Percentiles rank a stretch among this genome's conserved stretches.
These are phyloP conservation scores for Plantago coronopus DNA, from an alignment of 305 asterid genomes.

Conservation along the genomic window DNA sequence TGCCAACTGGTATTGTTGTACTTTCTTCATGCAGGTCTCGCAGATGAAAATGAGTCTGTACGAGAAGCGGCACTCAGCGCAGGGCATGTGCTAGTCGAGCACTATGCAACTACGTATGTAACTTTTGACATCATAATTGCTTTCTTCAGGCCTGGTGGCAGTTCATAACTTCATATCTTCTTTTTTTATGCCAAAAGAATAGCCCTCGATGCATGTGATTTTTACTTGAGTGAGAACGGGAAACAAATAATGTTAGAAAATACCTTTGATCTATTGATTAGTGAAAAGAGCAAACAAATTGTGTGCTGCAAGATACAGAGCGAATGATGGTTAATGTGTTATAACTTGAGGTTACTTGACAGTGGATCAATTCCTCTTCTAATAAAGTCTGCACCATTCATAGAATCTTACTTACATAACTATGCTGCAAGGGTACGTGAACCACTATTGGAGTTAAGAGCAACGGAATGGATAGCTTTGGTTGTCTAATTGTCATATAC, in stretches of 20 bases:
- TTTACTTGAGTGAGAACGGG: not conserved
- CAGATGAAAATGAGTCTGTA: conserved; percentile 99
- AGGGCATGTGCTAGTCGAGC: conserved; percentile 98
- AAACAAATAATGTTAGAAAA: not conserved
- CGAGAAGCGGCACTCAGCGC: conserved; percentile 99
- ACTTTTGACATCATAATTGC: conserved; percentile 26
- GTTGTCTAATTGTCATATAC: too few relatives aligned
- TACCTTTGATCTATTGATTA: too few relatives aligned
- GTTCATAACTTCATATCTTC: conserved; percentile 1
- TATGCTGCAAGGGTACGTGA: too few relatives aligned
- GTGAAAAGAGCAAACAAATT: not conserved
- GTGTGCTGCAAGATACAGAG: not conserved
- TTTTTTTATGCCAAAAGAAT: conserved; percentile 4
- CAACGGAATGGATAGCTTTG: too few relatives aligned
- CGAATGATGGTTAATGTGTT: not conserved
- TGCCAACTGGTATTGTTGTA: conserved; percentile 11
- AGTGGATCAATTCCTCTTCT: not conserved
- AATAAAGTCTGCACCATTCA: not conserved
- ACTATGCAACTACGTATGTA: conserved; percentile 92
- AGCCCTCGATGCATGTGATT: conserved; percentile 4
- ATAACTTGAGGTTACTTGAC: not conserved
- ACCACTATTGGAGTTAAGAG: too few relatives aligned
- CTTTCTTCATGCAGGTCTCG: conserved; percentile 64
- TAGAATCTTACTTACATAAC: not conserved
- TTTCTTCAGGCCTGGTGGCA: conserved; percentile 13